A percentile compares a stretch with the other conserved stretches of the same genome.
phyloP scores from a whole-genome alignment of 176 grass and related monocot species.

The Eragrostis curvula region DNA sequence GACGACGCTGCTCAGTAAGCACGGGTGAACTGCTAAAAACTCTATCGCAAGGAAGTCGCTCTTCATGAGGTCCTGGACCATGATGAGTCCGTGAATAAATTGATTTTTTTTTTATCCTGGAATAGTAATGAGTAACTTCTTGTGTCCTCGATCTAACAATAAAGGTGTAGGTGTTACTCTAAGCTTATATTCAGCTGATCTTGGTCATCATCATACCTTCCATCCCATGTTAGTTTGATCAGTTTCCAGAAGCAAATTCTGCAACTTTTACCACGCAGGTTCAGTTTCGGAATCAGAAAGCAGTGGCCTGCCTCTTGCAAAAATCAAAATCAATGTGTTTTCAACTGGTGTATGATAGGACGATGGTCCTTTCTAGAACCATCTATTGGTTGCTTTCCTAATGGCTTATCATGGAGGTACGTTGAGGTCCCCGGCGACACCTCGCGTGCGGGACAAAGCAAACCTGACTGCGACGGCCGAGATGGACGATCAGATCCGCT shows the following conservation, averaged over 20 bases:
- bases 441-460: not conserved
- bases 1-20: not conserved
- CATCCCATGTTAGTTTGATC: not conserved
- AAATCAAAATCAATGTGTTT: not conserved
- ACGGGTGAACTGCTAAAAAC: not conserved
- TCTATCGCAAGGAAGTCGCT: not conserved
- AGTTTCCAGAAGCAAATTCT: not conserved
- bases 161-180: too few relatives aligned
- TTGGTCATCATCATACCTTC: not conserved
- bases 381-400: slow-evolving; percentile 15
- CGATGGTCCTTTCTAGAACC: slow-evolving; percentile 2
- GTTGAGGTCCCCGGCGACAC: slow-evolving; percentile 34
- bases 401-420: not conserved
- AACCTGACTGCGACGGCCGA: slow-evolving; percentile 3
- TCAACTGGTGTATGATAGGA: too few relatives aligned
- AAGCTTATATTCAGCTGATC: not conserved
- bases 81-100: not conserved
- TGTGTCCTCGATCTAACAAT: not conserved
- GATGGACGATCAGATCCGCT: too few relatives aligned
- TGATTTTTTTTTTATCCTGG: too few relatives aligned
- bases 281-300: not conserved
- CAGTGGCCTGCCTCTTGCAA: too few relatives aligned
- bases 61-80: not conserved
- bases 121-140: not conserved
- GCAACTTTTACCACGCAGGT: not conserved